Evolutionary conservation across 2,329 filamentous ascomycete species (phyloP).

Genomic region (Fulvia fulva): DNA sequence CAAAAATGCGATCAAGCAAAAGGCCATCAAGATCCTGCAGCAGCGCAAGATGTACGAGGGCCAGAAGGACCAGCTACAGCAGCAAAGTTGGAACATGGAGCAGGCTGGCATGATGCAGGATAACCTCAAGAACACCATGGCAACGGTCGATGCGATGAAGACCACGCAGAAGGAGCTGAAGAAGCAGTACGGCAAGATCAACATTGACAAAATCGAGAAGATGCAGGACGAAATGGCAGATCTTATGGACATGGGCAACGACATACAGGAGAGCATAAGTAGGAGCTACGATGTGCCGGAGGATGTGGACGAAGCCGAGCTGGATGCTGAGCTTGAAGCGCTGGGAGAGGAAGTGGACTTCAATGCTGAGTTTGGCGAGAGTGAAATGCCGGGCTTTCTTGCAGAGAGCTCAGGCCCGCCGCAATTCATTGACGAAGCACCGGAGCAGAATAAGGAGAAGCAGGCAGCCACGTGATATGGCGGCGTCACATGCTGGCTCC

Average conservation of each 20-base stretch:
- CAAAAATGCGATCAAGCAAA: conserved; percentile 87
- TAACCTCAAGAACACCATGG: conserved; percentile 98
- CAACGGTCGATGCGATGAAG: conserved; percentile 95
- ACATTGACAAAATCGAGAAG: conserved; percentile 94
- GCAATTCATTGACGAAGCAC: conserved; percentile 89
- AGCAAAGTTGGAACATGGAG: conserved; percentile 98
- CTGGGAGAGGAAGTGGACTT: conserved; percentile 91
- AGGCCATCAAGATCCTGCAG: conserved; percentile 89
- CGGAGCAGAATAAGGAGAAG: conserved; percentile 38
- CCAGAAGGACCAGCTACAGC: conserved; percentile 88
- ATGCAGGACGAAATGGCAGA: conserved; percentile 99
- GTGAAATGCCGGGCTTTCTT: conserved; percentile 73
- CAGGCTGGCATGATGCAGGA: conserved; percentile 98
- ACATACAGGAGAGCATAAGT: conserved; percentile 92
- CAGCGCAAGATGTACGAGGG: conserved; percentile 90
- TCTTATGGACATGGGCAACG: conserved; percentile 93
- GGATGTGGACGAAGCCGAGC: conserved; percentile 91
- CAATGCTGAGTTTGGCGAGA: conserved; percentile 60
- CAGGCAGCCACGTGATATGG: conserved; percentile 28
- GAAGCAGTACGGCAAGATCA: conserved; percentile 94
- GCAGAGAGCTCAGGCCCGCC: conserved; percentile 70
- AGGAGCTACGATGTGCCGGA: conserved; percentile 92
- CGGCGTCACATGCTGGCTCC: not conserved
- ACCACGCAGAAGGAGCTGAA: conserved; percentile 88
- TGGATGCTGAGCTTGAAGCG: conserved; percentile 94